Base-by-base conservation (phyloP, 805 yeast species). In the Starmera dryadoides region DNA sequence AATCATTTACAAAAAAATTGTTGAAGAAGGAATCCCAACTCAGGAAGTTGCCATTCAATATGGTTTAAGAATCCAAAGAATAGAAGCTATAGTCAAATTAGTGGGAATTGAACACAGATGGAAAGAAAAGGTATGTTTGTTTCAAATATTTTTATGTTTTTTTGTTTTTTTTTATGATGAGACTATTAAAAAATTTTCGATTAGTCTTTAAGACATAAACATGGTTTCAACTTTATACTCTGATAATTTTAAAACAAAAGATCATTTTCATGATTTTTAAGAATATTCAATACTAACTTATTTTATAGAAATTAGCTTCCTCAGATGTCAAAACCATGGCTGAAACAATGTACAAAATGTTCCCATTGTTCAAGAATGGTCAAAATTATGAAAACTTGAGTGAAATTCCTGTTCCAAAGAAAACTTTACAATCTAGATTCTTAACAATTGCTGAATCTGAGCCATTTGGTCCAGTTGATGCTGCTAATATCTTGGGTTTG, bases 401-500 rank as follows among this genome's bases (percentile, higher is more conserved):
- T n/a, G 96, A 91, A 68, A 86, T 89, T 68, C 96, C 96, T 26
- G 79, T 85, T 37, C 95, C 96, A 25, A 74, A 78, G 47, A 86
- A 82, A 62, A 84, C 95, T 3, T 68, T 81, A 46, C 79, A 78
- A 46, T 86, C 94, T 47, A 71, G 91, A 47, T 89, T 89, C 68
- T 63, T 86, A 56, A 83, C 95, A 11, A 81, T 91, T 58, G 91
- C 96, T 9, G 98, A 91, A 64, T 80, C 88, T 21, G 95, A 88
- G 65, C 95, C 96, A 9, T 89, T 91, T 58, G 96, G 96, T 6
- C 95, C 97, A 5, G 73, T 88, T 6, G 98, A 93, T 56, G 97
- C 98, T 12, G 96, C 98, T 36, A 68, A 78, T 41, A 75, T 83
- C 30, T 76, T 86, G 46, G 88, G 74, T 33, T 70, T 91, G 47